Conservation (phyloP, 257 asterid genomes). For the Petrea volubilis region DNA sequence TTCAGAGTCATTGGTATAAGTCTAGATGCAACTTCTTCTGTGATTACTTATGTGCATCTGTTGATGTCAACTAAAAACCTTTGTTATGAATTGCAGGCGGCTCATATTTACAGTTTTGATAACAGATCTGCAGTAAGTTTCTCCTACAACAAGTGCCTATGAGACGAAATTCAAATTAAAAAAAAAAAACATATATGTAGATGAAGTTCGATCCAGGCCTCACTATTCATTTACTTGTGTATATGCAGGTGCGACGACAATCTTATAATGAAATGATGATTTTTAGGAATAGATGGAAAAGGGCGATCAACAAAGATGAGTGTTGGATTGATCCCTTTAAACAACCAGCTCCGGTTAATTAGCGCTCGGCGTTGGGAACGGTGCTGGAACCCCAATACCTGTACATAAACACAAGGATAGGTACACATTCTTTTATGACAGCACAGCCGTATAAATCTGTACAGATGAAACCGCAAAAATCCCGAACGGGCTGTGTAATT, state of each 20-base stretch:
- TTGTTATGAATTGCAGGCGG: constrained; percentile 43
- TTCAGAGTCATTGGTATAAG: constrained; percentile 41
- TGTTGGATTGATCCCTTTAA: constrained; percentile 80
- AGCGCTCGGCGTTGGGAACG: not conserved
- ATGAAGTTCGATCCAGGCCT: not conserved
- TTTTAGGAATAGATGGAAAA: constrained; percentile 65
- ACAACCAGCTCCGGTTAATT: not conserved
- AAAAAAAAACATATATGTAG: too few species aligned
- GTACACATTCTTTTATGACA: not conserved
- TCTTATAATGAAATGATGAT: constrained; percentile 68
- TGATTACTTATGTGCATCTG: not conserved
- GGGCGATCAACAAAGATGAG: constrained; percentile 61
- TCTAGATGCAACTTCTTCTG: not conserved
- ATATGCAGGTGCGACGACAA: constrained; percentile 62
- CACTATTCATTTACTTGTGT: not conserved
- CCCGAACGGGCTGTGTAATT: too few species aligned
- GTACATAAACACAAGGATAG: constrained; percentile 11
- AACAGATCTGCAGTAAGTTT: constrained; percentile 69
- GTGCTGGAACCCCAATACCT: not conserved
- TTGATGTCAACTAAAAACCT: not conserved
- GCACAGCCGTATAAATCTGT: not conserved
- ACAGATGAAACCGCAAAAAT: too few species aligned
- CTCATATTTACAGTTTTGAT: constrained; percentile 24
- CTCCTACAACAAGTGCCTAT: not conserved
- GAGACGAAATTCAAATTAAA: not conserved